These are phyloP conservation scores for Russula lepida DNA, from an alignment of 768 basidiomycete genomes.

Conservation along the genomic window DNA sequence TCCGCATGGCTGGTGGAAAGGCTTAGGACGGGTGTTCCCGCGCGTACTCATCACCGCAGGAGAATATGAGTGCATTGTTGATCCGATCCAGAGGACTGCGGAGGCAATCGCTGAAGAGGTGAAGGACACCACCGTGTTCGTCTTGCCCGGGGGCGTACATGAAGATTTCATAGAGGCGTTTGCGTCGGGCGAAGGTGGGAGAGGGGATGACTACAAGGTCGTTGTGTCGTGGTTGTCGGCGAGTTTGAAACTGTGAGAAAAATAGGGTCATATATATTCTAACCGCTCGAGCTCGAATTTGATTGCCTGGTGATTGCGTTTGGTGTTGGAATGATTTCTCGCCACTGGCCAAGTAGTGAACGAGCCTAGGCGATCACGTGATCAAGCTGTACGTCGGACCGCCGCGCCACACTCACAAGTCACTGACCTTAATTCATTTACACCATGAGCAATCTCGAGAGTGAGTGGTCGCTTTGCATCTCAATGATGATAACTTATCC, in stretches of 20 bases:
- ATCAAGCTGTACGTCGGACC: neutral
- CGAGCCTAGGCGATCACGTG: neutral
- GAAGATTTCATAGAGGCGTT: conserved; percentile 2
- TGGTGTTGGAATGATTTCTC: no score
- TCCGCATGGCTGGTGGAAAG: neutral
- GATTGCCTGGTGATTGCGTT: no score
- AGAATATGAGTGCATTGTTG: neutral
- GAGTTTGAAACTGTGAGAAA: no score
- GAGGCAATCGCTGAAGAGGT: neutral
- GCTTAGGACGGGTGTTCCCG: neutral
- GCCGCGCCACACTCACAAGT: neutral
- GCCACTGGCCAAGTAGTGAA: no score
- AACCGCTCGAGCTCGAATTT: no score
- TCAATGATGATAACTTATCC: conserved; percentile 26
- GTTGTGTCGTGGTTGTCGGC: neutral
- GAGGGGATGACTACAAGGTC: neutral
- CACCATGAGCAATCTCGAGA: conserved; percentile 79
- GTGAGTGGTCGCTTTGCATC: conserved; percentile 39
- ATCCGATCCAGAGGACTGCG: neutral
- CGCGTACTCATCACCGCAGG: neutral
- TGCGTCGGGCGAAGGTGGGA: neutral
- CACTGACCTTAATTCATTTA: neutral
- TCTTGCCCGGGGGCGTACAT: conserved; percentile 6
- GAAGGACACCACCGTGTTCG: neutral
- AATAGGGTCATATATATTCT: no score